These are phyloP conservation scores for Aquanectria penicillioides DNA, from an alignment of 2,329 filamentous ascomycete genomes.

Conservation along the genomic window DNA sequence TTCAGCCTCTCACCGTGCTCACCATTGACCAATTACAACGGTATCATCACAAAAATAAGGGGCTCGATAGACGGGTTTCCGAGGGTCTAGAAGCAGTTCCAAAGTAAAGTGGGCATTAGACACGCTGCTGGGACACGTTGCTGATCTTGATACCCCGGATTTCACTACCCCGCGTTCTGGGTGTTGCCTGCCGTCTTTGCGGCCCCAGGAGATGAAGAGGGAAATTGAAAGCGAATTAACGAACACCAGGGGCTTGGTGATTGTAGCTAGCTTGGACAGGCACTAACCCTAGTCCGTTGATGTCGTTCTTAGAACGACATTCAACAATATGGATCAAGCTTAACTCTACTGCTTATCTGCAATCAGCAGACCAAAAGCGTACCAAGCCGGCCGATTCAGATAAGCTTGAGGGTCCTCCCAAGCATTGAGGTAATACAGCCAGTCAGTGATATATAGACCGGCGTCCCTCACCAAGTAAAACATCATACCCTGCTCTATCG, in stretches of 20 bases:
- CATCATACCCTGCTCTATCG: neutral
- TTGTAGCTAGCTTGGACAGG: too few relatives aligned
- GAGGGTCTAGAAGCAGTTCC: neutral
- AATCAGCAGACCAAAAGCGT: too few relatives aligned
- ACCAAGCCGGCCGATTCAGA: neutral
- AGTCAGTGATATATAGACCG: neutral
- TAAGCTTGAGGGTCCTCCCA: neutral
- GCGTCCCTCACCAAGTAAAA: neutral
- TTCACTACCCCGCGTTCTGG: neutral
- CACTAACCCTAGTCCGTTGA: neutral
- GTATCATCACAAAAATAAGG: too few relatives aligned
- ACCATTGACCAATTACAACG: neutral
- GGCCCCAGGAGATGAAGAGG: neutral
- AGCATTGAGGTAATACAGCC: neutral
- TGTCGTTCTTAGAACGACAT: slow-evolving; percentile 1
- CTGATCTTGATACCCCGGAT: slow-evolving; percentile 9
- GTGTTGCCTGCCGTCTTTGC: slow-evolving; percentile 9
- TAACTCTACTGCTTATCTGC: neutral
- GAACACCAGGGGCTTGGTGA: neutral
- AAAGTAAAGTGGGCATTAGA: neutral
- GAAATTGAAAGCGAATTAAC: slow-evolving; percentile 2
- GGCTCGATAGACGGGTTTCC: too few relatives aligned
- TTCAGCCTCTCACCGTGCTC: neutral
- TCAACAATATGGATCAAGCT: neutral
- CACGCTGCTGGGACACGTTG: neutral